A percentile compares a stretch with the other conserved stretches of the same genome.
These are phyloP conservation scores for Hypoxylon rubiginosum DNA, from an alignment of 2,329 filamentous ascomycete species.

Conservation along the genomic window DNA sequence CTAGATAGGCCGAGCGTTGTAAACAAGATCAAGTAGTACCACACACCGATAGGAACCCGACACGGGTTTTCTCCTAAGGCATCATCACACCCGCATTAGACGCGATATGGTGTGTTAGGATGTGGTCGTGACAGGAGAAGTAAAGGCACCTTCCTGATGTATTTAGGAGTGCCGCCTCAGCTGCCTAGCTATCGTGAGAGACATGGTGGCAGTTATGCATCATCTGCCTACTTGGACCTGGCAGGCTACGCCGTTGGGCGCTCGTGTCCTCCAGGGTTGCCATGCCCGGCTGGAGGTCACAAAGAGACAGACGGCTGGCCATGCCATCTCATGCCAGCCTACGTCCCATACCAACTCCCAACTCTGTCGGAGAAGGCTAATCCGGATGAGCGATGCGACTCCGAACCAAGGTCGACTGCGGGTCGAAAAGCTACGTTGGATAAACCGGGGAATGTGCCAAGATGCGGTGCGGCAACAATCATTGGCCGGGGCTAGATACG, in stretches of 20 bases:
- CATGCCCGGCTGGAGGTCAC: slow-evolving; percentile 7
- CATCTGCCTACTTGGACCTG: slow-evolving; percentile 36
- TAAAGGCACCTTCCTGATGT: slow-evolving; percentile 40
- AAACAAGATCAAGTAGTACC: slow-evolving; percentile 16
- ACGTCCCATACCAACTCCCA: slow-evolving; percentile 9
- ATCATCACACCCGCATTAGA: slow-evolving; percentile 11
- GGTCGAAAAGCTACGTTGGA: slow-evolving; percentile 29
- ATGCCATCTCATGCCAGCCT: slow-evolving; percentile 10
- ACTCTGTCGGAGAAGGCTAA: slow-evolving; percentile 31
- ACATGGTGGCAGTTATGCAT: slow-evolving; percentile 16
- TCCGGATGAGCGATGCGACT: slow-evolving; percentile 19
- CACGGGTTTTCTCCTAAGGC: slow-evolving; percentile 19
- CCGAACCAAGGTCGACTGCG: slow-evolving; percentile 17
- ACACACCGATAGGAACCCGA: slow-evolving; percentile 4
- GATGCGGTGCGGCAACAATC: background rate
- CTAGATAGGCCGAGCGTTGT: slow-evolving; percentile 26
- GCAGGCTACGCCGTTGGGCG: slow-evolving; percentile 18
- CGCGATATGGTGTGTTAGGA: slow-evolving; percentile 26
- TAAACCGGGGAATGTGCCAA: slow-evolving; percentile 29
- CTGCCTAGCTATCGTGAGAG: slow-evolving; percentile 20
- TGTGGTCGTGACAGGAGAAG: slow-evolving; percentile 32
- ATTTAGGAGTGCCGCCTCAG: slow-evolving; percentile 28
- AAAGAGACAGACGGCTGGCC: slow-evolving; percentile 19
- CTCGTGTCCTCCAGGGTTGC: slow-evolving; percentile 14
- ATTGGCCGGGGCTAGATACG: slow-evolving; percentile 29